Percentiles rank a stretch among this genome's conserved stretches.
phyloP scores from a whole-genome alignment of 164 flowering plant genomes.

The Magnolia officinalis region DNA sequence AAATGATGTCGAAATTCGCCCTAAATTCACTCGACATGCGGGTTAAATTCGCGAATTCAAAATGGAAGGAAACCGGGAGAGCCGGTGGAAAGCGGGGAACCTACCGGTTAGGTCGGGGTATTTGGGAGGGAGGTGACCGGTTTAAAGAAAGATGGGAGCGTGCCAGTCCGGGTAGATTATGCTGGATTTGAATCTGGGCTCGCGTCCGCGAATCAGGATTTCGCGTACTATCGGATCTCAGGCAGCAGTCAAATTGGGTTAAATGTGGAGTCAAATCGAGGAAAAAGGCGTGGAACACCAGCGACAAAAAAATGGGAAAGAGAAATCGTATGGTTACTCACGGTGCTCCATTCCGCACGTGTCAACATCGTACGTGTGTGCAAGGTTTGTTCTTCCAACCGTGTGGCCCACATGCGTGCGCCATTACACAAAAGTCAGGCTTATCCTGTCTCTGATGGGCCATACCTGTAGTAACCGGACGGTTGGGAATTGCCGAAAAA shows the following conservation, averaged over 20 bases:
- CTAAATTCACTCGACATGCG: conserved; percentile 37
- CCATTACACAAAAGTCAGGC: neutral
- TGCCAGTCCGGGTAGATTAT: conserved; percentile 8
- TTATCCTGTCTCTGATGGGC: neutral
- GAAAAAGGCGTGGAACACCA: conserved; percentile 25
- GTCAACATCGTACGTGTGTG: neutral
- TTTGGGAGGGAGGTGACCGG: conserved; percentile 18
- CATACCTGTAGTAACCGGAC: neutral
- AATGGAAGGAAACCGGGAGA: conserved; percentile 16
- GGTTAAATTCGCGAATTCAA: conserved; percentile 23
- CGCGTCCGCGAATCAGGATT: conserved; percentile 35
- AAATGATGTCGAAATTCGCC: conserved; percentile 31
- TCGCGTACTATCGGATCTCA: conserved; percentile 33
- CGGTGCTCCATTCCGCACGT: neutral
- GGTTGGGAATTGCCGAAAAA: neutral
- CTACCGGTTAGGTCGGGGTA: conserved; percentile 23
- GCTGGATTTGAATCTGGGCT: conserved; percentile 22
- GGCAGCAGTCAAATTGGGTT: conserved; percentile 26
- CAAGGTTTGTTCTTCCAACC: neutral
- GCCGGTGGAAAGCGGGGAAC: conserved; percentile 19
- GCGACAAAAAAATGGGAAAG: conserved; percentile 6
- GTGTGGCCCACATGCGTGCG: neutral
- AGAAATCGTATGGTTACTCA: neutral
- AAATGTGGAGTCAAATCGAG: conserved; percentile 36
- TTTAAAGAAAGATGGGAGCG: neutral